Base-by-base conservation (phyloP, 2,329 filamentous ascomycete species). In the Hymenoscyphus albidus region DNA sequence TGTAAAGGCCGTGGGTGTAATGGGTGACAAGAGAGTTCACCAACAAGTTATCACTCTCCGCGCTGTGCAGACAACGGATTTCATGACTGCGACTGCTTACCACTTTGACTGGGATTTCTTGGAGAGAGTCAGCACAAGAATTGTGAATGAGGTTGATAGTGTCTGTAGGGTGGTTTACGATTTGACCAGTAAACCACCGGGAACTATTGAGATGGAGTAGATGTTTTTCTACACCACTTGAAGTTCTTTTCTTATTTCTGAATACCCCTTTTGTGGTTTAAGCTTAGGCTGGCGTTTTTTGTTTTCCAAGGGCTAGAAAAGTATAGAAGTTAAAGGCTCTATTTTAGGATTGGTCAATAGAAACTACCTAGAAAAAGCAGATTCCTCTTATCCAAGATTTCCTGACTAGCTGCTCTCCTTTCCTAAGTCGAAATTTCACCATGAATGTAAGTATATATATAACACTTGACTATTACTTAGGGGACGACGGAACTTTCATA, bases 171-270 rank as follows among this genome's bases (percentile, higher is more conserved):
- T 93, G 44, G 80, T 86, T 14, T 92, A 92, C 72, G 88, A 92
- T 72, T 75, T 80, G 70, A 81, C 79, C 68, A 82, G 82, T 79
- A 80, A 84, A 77, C 82, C 69, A 61, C 62, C 69, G 42, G 71
- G 72, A 66, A 92, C 89, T 1, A 91, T 92, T 73, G 89, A 91
- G 80, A 84, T 91, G 80, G 88, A 91, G 78, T 92, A 84, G 39
- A 16, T 10, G 35, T n/a, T 2, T 14, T 16, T 31, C 9, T 4
- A n/a, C 16, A 57, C 32, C 48, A 54, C 35, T 35, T 10, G 35
- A 51, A 27, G 1, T 54, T 13, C 18, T 10, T 54, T 22, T 12
- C n/a, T 27, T 54, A n/a, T 54, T 9, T 18, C 22, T 22, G 27
- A 38, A 57, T 57, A 57, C 55, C 31, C 55, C 9, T 57, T 38